These are phyloP conservation scores for slime mould (Dictyostelium discoideum) DNA, from an alignment of 78 protist genomes.

Conservation along the genomic window DNA sequence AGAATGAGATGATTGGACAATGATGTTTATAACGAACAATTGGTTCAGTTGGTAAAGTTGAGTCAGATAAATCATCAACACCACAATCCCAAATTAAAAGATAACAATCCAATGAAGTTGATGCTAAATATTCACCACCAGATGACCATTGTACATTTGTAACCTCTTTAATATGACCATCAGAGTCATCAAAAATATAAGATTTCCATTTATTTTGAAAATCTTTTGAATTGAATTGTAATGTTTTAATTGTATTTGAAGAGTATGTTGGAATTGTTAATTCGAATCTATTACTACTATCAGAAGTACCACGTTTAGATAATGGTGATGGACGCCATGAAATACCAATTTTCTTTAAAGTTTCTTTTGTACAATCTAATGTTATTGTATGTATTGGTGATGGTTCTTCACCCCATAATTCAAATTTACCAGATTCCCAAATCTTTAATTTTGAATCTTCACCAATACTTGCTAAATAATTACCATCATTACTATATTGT, in stretches of 20 bases:
- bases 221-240: not conserved
- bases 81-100: slow-evolving; percentile 27
- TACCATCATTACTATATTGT: not conserved
- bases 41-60: not conserved
- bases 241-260: not conserved
- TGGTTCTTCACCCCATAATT: not conserved
- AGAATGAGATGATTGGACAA: not conserved
- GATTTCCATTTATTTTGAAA: not conserved
- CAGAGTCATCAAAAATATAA: not conserved
- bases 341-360: not conserved
- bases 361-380: not conserved
- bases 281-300: not conserved
- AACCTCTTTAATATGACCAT: slow-evolving; percentile 31
- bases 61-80: not conserved
- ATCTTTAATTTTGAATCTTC: slow-evolving; percentile 24
- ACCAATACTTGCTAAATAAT: slow-evolving; percentile 10
- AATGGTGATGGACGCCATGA: slow-evolving; percentile 27
- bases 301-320: not conserved
- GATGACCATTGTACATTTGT: slow-evolving; percentile 6
- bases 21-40: not conserved
- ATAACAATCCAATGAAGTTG: not conserved
- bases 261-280: not conserved
- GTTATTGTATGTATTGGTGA: not conserved
- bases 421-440: not conserved
- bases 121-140: slow-evolving; percentile 45